Conservation (phyloP, 1,284 basidiomycete species). For the Vanrija sp. region DNA sequence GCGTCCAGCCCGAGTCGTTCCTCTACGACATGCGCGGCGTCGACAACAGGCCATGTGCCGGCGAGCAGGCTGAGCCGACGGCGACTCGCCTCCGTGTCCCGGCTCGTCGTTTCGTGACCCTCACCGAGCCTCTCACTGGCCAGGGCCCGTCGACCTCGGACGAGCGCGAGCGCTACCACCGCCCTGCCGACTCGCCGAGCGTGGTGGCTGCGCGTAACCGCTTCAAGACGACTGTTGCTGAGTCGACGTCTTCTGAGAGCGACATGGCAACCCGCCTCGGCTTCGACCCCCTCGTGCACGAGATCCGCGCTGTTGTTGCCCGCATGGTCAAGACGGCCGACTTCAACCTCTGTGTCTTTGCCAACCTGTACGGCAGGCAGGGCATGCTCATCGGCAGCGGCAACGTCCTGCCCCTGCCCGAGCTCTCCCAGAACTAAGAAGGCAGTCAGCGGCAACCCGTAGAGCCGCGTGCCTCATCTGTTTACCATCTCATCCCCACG, state of each 20-base stretch:
- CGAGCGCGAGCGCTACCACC: constrained; percentile 20
- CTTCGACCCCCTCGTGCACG: constrained; percentile 13
- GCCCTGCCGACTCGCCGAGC: constrained; percentile 4
- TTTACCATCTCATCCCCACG: background rate
- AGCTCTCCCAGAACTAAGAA: constrained; percentile 3
- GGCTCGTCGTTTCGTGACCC: constrained; percentile 17
- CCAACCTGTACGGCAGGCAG: constrained; percentile 15
- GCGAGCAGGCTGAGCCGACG: constrained; percentile 2
- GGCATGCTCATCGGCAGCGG: constrained; percentile 21
- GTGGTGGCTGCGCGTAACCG: constrained; percentile 11
- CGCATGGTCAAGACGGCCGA: constrained; percentile 50
- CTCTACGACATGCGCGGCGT: constrained; percentile 18
- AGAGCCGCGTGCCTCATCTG: background rate
- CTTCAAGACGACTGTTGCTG: constrained; percentile 1
- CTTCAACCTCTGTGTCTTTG: constrained; percentile 39
- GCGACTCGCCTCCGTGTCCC: constrained; percentile 16
- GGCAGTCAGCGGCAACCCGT: background rate
- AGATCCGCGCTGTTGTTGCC: constrained; percentile 52
- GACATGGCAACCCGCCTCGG: constrained; percentile 11
- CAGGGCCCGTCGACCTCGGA: constrained; percentile 14
- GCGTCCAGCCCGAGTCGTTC: constrained; percentile 21
- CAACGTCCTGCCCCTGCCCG: constrained; percentile 11
- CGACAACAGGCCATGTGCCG: constrained; percentile 11
- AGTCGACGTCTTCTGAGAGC: constrained; percentile 3
- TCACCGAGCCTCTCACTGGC: constrained; percentile 18